Percentiles rank a stretch among this genome's conserved stretches.
Conservation (phyloP, 2,329 filamentous ascomycete species). For the Fusarium solani-melongenae region DNA sequence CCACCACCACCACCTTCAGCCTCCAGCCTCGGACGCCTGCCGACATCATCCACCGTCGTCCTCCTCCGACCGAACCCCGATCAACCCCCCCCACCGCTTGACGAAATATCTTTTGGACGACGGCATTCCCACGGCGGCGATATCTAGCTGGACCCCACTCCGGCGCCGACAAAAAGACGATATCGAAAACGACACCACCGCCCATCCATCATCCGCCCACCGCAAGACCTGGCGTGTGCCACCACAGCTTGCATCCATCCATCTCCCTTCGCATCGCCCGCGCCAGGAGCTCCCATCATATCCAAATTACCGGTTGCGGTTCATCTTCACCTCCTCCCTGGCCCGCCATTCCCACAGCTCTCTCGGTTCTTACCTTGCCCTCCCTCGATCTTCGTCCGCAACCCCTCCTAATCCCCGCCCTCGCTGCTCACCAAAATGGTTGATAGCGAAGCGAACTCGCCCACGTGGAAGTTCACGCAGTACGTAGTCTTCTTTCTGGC, state of each 20-base stretch:
- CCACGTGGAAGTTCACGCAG: constrained; percentile 99
- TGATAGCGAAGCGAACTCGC: constrained; percentile 92
- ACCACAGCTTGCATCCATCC: constrained; percentile 33
- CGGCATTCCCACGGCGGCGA: constrained; percentile 27
- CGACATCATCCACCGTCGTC: constrained; percentile 29
- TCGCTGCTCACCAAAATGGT: constrained; percentile 78
- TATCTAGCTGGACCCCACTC: constrained; percentile 37
- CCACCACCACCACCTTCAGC: constrained; percentile 9
- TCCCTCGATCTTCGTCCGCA: constrained; percentile 38
- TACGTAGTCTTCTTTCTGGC: constrained; percentile 62
- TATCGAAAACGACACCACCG: constrained; percentile 40
- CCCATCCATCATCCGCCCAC: constrained; percentile 26
- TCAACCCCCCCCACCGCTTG: constrained; percentile 9
- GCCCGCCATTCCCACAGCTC: constrained; percentile 34
- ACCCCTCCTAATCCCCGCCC: constrained; percentile 42
- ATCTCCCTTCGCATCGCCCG: constrained; percentile 27
- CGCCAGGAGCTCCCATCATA: constrained; percentile 23
- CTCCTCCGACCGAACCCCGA: constrained; percentile 17
- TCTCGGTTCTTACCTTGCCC: constrained; percentile 31
- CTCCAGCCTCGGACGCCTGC: constrained; percentile 35
- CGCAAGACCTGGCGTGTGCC: constrained; percentile 37
- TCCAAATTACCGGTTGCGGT: constrained; percentile 22
- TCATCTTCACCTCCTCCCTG: constrained; percentile 33
- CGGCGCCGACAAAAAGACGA: constrained; percentile 39
- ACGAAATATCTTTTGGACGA: constrained; percentile 27